phyloP scores from a whole-genome alignment of 345 rosid species.

The Citrus inodora region DNA sequence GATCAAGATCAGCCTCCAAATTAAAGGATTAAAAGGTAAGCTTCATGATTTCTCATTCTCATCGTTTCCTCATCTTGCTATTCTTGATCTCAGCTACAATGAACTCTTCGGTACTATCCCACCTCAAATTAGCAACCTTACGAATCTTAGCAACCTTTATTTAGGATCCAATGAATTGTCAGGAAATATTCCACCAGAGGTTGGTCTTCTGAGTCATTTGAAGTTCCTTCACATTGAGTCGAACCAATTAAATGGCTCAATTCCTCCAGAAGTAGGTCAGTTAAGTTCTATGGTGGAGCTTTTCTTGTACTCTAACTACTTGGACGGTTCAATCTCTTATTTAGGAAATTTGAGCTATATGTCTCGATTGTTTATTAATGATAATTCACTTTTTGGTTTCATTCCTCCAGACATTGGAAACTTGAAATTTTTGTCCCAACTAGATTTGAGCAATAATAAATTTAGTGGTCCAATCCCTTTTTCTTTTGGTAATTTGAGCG shows the following conservation, averaged over 20 bases:
- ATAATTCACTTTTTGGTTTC: constrained; percentile 4
- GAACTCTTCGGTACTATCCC: too few species aligned
- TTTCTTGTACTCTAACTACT: too few species aligned
- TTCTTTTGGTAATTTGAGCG: neutral
- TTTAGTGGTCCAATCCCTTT: neutral
- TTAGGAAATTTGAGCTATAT: neutral
- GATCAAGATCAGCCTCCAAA: neutral
- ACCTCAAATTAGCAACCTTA: accelerated
- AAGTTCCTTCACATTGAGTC: accelerated
- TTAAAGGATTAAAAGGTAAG: neutral
- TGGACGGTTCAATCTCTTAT: too few species aligned
- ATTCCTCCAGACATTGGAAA: neutral
- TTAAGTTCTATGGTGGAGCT: too few species aligned
- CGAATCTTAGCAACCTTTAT: too few species aligned
- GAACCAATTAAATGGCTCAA: too few species aligned
- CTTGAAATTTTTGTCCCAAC: neutral
- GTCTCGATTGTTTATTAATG: neutral
- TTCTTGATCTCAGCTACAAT: neutral
- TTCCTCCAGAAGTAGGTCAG: too few species aligned
- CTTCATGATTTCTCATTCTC: neutral
- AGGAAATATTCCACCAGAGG: too few species aligned
- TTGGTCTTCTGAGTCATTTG: too few species aligned
- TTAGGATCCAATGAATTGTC: too few species aligned
- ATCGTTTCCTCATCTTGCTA: neutral
- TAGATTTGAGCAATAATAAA: neutral